Conservation (phyloP, 208 protist species). For the Novymonas esmeraldas region DNA sequence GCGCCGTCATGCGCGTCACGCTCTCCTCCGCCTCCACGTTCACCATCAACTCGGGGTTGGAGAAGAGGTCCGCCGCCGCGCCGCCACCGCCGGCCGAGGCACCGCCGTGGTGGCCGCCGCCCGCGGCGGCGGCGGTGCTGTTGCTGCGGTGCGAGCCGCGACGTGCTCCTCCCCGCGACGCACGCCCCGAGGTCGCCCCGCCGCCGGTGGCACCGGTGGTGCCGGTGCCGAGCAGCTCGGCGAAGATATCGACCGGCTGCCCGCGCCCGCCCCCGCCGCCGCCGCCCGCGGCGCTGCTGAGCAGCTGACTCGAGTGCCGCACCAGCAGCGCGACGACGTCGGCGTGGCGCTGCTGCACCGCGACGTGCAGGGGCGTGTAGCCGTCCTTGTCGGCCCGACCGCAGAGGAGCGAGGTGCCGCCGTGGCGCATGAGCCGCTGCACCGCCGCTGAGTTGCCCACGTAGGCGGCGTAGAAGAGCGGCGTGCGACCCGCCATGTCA, state of each 20-base stretch:
- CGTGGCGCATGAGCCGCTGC: constrained; percentile 36
- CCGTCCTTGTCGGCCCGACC: constrained; percentile 61
- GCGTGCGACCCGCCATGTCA: constrained; percentile 77
- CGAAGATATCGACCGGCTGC: constrained; percentile 12
- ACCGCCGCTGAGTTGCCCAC: constrained; percentile 70
- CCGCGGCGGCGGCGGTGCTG: not conserved
- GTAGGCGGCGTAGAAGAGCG: constrained; percentile 82
- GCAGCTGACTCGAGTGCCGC: constrained; percentile 37
- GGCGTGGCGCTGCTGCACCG: constrained; percentile 51
- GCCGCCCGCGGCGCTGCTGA: constrained; percentile 9
- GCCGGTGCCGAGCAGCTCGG: constrained; percentile 10
- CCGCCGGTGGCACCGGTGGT: not conserved
- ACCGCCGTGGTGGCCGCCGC: not conserved
- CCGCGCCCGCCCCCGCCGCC: constrained; percentile 16
- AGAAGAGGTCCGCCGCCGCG: not conserved
- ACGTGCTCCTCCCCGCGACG: constrained; percentile 13
- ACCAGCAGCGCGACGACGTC: constrained; percentile 60
- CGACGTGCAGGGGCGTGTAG: constrained; percentile 75
- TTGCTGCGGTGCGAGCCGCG: constrained; percentile 13
- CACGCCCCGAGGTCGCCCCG: not conserved
- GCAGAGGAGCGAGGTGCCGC: constrained; percentile 21
- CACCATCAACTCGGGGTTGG: constrained; percentile 21
- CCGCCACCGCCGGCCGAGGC: not conserved
- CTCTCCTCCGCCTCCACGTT: constrained; percentile 73
- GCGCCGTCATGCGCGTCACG: constrained; percentile 41